Evolutionary conservation across 164 flowering plant genomes (phyloP), one percentile per base, ranked within the genome.

Genomic region (Liquidambar formosana): DNA sequence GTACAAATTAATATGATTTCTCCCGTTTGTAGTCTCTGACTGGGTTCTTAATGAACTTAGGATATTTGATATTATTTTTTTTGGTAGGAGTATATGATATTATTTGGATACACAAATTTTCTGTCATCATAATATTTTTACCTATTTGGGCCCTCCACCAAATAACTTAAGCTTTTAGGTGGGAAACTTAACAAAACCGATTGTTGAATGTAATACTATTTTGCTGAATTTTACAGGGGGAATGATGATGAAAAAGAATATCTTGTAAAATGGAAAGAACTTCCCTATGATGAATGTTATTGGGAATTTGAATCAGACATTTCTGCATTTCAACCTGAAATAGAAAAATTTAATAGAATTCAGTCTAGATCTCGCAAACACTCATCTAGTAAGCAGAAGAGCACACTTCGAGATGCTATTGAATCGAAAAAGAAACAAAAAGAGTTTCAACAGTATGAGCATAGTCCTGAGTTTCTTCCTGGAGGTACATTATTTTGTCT

Each of bases 251-350:
- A 87, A 70, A 93, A 85, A 77, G 96, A 96, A 78, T 93, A 92
- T 80, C 77, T 90, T 78, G 98, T 96, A 43, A 96, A 96, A 77
- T 96, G 89, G 87, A 93, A 93, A 78, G 98, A 93, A 65, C 97
- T 96, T 71, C 10, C 80, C 4, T 93, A 96, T 78, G 98, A 96
- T 73, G 98, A 96, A 74, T 93, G 98, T 53, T 87, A 81, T 51
- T 96, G 99, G 99, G 99, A 96, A 75, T 74, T 73, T 73, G 97
- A 86, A 65, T 83, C 92, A 3, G 97, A 93, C 64, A 89, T 96
- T 64, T 86, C 95, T 71, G 83, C 96, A 18, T 96, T 93, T 77
- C 88, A 82, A 68, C 77, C 84, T 68, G 95, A 96, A 82, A 89
- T 96, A 44, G 94, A 89, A 69, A 92, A 72, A 66, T 96, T 84